Conservation (phyloP, 306 rosid species). For the Rosa lucieae region DNA sequence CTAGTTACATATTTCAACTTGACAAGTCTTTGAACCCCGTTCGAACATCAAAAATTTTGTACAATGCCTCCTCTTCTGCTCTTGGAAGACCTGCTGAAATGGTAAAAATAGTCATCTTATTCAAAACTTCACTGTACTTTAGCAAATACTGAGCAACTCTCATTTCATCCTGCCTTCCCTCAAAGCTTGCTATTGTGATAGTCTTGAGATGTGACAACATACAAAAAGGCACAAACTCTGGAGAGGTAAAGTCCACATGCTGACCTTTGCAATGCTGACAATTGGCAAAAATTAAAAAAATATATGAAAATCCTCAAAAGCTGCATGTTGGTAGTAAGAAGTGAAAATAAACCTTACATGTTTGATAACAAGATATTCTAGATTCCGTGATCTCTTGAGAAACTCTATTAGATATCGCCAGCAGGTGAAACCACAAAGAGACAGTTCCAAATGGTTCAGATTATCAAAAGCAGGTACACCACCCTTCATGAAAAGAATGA, state of each 20-base stretch:
- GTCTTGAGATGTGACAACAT: neutral
- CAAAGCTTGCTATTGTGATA: neutral
- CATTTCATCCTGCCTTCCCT: neutral
- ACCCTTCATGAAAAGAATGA: neutral
- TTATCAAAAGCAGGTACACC: neutral
- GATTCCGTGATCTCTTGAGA: neutral
- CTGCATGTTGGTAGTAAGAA: neutral
- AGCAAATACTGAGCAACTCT: neutral
- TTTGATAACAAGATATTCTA: neutral
- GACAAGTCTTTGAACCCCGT: neutral
- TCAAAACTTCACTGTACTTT: neutral
- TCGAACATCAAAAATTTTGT: neutral
- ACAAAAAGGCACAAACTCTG: neutral
- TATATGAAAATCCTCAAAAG: neutral
- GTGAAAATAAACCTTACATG: neutral
- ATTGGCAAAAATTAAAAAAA: neutral
- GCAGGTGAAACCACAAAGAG: neutral
- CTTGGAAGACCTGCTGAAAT: neutral
- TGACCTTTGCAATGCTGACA: neutral
- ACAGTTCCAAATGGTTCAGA: neutral
- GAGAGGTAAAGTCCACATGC: neutral
- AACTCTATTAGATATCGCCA: neutral
- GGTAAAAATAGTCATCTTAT: neutral
- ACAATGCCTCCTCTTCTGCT: neutral
- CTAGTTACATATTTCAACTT: neutral